Conservation (phyloP, 202 grass and related monocot species). For the Brachypodium distachyon region DNA sequence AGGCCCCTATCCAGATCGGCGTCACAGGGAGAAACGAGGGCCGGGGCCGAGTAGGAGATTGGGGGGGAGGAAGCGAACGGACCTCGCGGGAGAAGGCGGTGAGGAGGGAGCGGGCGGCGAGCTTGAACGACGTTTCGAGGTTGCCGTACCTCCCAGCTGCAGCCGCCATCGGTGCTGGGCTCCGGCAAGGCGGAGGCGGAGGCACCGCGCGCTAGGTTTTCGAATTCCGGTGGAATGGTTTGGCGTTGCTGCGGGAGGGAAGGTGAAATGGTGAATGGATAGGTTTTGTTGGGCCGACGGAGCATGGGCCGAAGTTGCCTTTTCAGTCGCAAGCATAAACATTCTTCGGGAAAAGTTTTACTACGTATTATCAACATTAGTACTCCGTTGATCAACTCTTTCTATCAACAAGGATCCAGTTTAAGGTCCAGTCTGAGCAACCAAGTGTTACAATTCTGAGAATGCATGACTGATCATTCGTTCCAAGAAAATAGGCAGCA, state of each 20-base stretch:
- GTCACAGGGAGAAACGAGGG: background rate
- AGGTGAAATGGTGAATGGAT: no score
- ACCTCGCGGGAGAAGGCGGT: conserved; percentile 47
- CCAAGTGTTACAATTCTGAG: background rate
- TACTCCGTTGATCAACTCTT: background rate
- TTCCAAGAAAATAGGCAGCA: background rate
- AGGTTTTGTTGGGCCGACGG: no score
- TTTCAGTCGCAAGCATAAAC: background rate
- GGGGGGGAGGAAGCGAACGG: background rate
- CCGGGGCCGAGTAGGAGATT: background rate
- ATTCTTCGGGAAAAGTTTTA: background rate
- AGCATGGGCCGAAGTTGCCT: no score
- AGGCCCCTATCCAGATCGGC: background rate
- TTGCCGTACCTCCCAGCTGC: conserved; percentile 14
- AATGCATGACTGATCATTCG: background rate
- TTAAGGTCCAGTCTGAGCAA: background rate
- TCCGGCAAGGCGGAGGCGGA: background rate
- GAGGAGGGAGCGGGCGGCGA: conserved; percentile 20
- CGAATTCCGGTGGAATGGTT: background rate
- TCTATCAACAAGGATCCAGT: background rate
- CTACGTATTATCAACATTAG: background rate
- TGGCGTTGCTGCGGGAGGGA: no score
- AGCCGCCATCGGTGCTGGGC: conserved; percentile 17
- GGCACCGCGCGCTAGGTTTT: background rate
- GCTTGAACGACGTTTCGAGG: conserved; percentile 36